Evolutionary conservation across 208 protist genomes (phyloP).

Genomic region (Leishmania lainsoni): DNA sequence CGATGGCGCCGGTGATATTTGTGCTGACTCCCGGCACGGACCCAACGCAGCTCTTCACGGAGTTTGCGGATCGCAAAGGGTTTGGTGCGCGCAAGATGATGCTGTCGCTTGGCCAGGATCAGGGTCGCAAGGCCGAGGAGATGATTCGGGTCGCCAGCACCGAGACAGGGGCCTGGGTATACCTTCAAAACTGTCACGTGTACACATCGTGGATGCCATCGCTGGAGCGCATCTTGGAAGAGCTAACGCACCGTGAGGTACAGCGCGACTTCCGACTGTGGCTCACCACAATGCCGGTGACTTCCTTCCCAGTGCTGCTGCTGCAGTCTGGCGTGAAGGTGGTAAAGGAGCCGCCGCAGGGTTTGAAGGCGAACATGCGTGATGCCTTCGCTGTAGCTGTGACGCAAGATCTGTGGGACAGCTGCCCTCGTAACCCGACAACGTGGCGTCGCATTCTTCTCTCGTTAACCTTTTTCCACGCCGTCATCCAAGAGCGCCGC

Average conservation of each 20-base stretch:
- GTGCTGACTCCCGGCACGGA: constrained; percentile 94
- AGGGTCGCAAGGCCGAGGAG: constrained; percentile 91
- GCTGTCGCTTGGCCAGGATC: constrained; percentile 96
- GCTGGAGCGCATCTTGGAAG: constrained; percentile 92
- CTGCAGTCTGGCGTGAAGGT: constrained; percentile 96
- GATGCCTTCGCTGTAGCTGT: constrained; percentile 79
- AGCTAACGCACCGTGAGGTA: constrained; percentile 66
- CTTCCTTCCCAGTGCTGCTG: constrained; percentile 93
- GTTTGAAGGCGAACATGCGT: constrained; percentile 94
- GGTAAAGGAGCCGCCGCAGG: constrained; percentile 97
- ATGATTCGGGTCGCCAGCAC: constrained; percentile 81
- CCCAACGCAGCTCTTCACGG: constrained; percentile 92
- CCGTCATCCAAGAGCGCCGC: constrained; percentile 92
- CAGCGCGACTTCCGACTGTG: constrained; percentile 95
- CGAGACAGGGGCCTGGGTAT: constrained; percentile 92
- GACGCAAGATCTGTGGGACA: constrained; percentile 84
- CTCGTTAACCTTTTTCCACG: constrained; percentile 95
- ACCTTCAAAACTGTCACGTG: constrained; percentile 96
- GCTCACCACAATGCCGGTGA: constrained; percentile 95
- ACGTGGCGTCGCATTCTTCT: constrained; percentile 96
- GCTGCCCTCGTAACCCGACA: constrained; percentile 71
- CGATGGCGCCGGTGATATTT: constrained; percentile 94
- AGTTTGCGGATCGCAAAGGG: constrained; percentile 93
- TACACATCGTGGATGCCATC: constrained; percentile 95
- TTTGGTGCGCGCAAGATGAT: constrained; percentile 89